A percentile compares a stretch with the other conserved stretches of the same genome.
Conservation (phyloP, 768 basidiomycete genomes). For the Suillus fuscotomentosus region DNA sequence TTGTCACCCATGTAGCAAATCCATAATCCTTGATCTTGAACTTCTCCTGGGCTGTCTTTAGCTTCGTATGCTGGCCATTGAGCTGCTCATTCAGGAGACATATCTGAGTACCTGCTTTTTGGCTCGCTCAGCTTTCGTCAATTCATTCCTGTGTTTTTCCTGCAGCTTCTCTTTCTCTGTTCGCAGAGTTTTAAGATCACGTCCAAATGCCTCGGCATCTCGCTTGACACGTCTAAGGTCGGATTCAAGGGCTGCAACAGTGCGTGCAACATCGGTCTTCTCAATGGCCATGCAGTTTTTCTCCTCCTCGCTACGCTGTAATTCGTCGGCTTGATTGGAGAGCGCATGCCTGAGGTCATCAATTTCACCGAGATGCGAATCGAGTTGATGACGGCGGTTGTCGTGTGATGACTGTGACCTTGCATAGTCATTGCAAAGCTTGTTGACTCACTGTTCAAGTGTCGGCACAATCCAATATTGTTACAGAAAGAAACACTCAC, state of each 20-base stretch:
- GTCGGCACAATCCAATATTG: neutral
- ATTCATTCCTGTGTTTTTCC: slow-evolving; percentile 53
- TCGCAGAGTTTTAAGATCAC: slow-evolving; percentile 67
- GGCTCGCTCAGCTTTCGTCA: slow-evolving; percentile 53
- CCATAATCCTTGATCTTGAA: slow-evolving; percentile 53
- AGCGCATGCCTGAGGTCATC: slow-evolving; percentile 73
- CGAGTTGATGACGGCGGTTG: slow-evolving; percentile 69
- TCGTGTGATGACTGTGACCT: slow-evolving; percentile 67
- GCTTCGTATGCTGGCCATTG: slow-evolving; percentile 45
- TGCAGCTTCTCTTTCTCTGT: slow-evolving; percentile 66
- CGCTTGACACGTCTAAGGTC: slow-evolving; percentile 76
- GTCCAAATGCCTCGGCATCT: slow-evolving; percentile 77
- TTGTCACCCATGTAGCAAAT: slow-evolving; percentile 52
- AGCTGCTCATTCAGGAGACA: slow-evolving; percentile 66
- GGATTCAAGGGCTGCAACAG: slow-evolving; percentile 65
- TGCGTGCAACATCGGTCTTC: slow-evolving; percentile 63
- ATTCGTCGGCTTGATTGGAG: slow-evolving; percentile 55
- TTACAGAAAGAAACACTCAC: slow-evolving; percentile 35
- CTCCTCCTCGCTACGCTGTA: slow-evolving; percentile 64
- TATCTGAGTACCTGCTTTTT: slow-evolving; percentile 70
- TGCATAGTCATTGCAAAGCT: slow-evolving; percentile 60
- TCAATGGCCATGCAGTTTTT: slow-evolving; percentile 59
- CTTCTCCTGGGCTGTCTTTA: slow-evolving; percentile 42
- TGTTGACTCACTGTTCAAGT: slow-evolving; percentile 50
- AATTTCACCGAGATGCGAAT: slow-evolving; percentile 68